These are phyloP conservation scores for Aspergillus eucalypticola DNA, from an alignment of 2,329 filamentous ascomycete genomes.

Conservation along the genomic window DNA sequence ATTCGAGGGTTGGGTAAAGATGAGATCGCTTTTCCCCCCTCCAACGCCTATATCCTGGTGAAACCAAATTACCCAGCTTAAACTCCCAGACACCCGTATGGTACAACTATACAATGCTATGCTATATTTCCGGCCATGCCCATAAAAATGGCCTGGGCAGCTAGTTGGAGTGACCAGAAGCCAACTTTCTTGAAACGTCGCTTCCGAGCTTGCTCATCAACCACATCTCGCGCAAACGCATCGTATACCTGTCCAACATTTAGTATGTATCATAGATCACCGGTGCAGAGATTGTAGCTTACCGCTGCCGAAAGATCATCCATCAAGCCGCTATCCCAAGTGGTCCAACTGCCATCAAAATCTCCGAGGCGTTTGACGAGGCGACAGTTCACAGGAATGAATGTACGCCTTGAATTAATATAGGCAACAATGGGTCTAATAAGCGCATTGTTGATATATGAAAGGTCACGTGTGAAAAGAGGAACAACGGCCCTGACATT, in stretches of 20 bases:
- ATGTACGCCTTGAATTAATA: conserved; percentile 92
- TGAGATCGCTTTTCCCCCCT: conserved; percentile 7
- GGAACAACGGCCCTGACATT: conserved; percentile 91
- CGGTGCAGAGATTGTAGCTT: conserved; percentile 23
- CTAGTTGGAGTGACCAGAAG: conserved; percentile 90
- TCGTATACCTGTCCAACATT: conserved; percentile 67
- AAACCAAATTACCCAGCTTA: conserved; percentile 10
- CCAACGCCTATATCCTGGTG: conserved; percentile 14
- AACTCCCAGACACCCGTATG: conserved; percentile 10
- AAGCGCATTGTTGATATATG: conserved; percentile 93
- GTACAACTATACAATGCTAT: conserved; percentile 37
- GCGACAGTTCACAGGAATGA: conserved; percentile 92
- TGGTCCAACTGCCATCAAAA: conserved; percentile 93
- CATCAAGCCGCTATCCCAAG: conserved; percentile 91
- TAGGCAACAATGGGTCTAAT: conserved; percentile 96
- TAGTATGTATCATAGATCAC: conserved; percentile 13
- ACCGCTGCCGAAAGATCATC: conserved; percentile 86
- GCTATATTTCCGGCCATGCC: conserved; percentile 83
- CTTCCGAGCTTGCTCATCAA: conserved; percentile 82
- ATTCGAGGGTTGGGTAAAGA: not conserved
- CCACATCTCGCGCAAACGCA: conserved; percentile 87
- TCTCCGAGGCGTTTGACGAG: conserved; percentile 86
- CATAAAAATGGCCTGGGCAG: conserved; percentile 90
- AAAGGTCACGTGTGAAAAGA: conserved; percentile 86
- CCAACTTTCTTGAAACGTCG: conserved; percentile 92